These are phyloP conservation scores for Ustulina deusta DNA, from an alignment of 2,329 filamentous ascomycete species.

Conservation along the genomic window DNA sequence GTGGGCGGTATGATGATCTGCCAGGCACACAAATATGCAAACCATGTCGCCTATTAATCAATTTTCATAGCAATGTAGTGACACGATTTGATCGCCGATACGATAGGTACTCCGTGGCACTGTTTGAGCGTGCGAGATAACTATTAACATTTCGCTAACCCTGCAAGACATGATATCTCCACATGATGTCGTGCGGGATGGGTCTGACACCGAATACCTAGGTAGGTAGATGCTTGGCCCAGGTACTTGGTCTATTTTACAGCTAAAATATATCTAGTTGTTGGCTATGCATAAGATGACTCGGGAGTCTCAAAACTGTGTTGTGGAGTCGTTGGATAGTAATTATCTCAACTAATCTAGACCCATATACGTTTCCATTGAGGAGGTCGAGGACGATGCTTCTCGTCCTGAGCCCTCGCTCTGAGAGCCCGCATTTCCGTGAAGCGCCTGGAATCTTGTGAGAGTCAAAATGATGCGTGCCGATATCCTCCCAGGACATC, in stretches of 20 bases:
- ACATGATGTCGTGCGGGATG: neutral
- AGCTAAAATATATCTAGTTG: neutral
- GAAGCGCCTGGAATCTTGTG: neutral
- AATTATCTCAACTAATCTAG: neutral
- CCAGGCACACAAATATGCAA: neutral
- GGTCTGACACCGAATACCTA: neutral
- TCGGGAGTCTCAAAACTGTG: neutral
- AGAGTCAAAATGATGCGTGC: neutral
- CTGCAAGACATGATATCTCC: neutral
- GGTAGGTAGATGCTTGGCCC: neutral
- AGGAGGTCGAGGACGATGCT: neutral
- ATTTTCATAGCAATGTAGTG: slow-evolving; percentile 3
- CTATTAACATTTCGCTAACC: neutral
- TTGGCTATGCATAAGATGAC: neutral
- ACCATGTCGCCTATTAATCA: neutral
- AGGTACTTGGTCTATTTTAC: no score
- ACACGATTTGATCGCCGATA: neutral
- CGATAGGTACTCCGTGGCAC: neutral
- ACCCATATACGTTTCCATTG: neutral
- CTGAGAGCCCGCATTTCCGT: no score
- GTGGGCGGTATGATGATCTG: no score
- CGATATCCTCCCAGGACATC: no score
- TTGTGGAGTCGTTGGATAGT: neutral
- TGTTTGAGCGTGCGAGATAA: neutral
- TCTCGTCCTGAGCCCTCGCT: neutral